Conservation (phyloP, 1,139 yeast species). For the Diutina catenulata region DNA sequence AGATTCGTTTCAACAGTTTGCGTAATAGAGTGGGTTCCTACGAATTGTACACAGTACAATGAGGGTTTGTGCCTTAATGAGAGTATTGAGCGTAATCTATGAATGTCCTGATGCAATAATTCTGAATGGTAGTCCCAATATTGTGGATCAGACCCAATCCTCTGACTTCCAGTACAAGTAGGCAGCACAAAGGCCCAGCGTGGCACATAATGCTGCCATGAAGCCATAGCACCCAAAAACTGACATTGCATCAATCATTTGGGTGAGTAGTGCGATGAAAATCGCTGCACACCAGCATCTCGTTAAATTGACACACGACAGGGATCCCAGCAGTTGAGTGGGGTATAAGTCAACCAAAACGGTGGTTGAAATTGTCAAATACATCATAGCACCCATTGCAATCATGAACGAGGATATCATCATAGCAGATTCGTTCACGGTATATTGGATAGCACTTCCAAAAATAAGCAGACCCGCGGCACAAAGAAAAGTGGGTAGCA, state of each 20-base stretch:
- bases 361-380: slow-evolving; percentile 2
- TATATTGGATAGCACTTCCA: background rate
- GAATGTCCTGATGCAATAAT: too few relatives aligned
- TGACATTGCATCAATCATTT: slow-evolving; percentile 23
- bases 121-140: too few relatives aligned
- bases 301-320: slow-evolving; percentile 7
- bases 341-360: slow-evolving; percentile 5
- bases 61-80: too few relatives aligned
- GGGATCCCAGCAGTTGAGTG: slow-evolving; percentile 6
- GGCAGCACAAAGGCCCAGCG: slow-evolving; percentile 4
- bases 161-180: slow-evolving; percentile 6
- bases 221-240: slow-evolving; percentile 6
- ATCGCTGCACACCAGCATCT: slow-evolving; percentile 6
- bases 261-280: slow-evolving; percentile 41
- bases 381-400: slow-evolving; percentile 5
- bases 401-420: slow-evolving; percentile 4
- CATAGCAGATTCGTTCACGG: slow-evolving; percentile 5
- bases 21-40: too few relatives aligned
- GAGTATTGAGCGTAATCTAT: too few relatives aligned
- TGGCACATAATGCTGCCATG: slow-evolving; percentile 10
- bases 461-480: background rate
- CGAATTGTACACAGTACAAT: too few relatives aligned
- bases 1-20: background rate
- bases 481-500: slow-evolving; percentile 1
- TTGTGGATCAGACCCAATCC: slow-evolving; percentile 10